Evolutionary conservation across 1,284 basidiomycete genomes (phyloP).

Genomic region (Vanrija pseudolonga): DNA sequence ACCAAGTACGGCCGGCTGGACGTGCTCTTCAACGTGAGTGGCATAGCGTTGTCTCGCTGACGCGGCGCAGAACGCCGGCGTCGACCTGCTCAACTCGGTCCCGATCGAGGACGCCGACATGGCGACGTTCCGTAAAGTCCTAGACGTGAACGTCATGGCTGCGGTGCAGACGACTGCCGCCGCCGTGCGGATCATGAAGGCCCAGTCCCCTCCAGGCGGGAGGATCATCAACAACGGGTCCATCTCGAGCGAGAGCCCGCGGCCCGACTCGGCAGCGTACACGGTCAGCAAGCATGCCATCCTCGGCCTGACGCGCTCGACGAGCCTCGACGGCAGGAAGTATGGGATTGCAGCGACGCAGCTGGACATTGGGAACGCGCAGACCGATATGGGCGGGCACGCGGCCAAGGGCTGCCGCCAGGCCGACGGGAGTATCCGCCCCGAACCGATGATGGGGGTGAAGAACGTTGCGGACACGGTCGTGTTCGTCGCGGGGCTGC

Average conservation of each 20-base stretch:
- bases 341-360: slow-evolving; percentile 71
- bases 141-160: slow-evolving; percentile 67
- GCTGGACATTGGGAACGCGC: slow-evolving; percentile 74
- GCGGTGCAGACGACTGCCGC: slow-evolving; percentile 71
- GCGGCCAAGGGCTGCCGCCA: slow-evolving; percentile 58
- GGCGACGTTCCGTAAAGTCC: slow-evolving; percentile 59
- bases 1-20: slow-evolving; percentile 65
- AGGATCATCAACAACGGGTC: slow-evolving; percentile 81
- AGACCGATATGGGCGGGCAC: slow-evolving; percentile 58
- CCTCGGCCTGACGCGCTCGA: slow-evolving; percentile 66
- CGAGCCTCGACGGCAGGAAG: slow-evolving; percentile 67
- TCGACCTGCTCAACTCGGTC: slow-evolving; percentile 51
- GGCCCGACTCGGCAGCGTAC: slow-evolving; percentile 62
- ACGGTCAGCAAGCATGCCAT: slow-evolving; percentile 75
- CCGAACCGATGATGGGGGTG: slow-evolving; percentile 55
- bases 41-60: too few relatives aligned
- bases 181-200: slow-evolving; percentile 68
- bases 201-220: slow-evolving; percentile 66
- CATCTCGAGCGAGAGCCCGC: slow-evolving; percentile 67
- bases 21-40: slow-evolving; percentile 66
- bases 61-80: slow-evolving; percentile 54
- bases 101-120: slow-evolving; percentile 63
- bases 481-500: slow-evolving; percentile 65
- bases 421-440: slow-evolving; percentile 59
- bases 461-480: slow-evolving; percentile 66